Evolutionary conservation across 306 rosid genomes (phyloP), one percentile per base, ranked within the genome.

Genomic region (Vigna radiata): DNA sequence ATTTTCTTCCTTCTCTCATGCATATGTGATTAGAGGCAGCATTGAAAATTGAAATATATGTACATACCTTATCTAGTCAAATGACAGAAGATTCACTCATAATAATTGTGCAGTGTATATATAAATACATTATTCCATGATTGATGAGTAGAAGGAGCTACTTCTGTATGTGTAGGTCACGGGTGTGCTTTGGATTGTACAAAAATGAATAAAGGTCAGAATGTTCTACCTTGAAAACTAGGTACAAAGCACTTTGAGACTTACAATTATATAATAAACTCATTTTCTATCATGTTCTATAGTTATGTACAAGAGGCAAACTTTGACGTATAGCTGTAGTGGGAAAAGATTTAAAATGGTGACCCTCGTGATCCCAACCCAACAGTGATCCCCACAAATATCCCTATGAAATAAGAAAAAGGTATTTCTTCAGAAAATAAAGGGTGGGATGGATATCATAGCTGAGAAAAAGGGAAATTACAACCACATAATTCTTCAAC

Each of bases 111-210:
- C 37, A 70, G 62, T 70, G 41, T 39, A 55, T 71, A 53, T 31
- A 43, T 71, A 29, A 60, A 44, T 73, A 46, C n/a, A 56, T 29
- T 66, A 72, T 82, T 63, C 61, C 25, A 59, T 60, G 31, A 37
- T 64, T 70, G 74, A 50, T 49, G 48, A 70, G 61, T 55, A 74
- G 81, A 76, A 81, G 77, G 66, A 81, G 76, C 75, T 64, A 76
- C 54, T 64, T 80, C 31, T 78, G 78, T 72, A 44, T 72, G 69
- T 79, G 41, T 71, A 77, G 63, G 78, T 88, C 91, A 90, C 96
- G 96, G 93, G 90, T 33, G 43, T 80, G 86, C 96, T 67, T 88
- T 82, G 90, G 77, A 69, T 79, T 85, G 69, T 62, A 64, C 88
- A 67, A 83, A 78, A 85, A 82, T 85, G 83, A 84, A 85, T 83